Conservation (phyloP, 192 early-diverging fungal species). For the Coemansia sp. region DNA sequence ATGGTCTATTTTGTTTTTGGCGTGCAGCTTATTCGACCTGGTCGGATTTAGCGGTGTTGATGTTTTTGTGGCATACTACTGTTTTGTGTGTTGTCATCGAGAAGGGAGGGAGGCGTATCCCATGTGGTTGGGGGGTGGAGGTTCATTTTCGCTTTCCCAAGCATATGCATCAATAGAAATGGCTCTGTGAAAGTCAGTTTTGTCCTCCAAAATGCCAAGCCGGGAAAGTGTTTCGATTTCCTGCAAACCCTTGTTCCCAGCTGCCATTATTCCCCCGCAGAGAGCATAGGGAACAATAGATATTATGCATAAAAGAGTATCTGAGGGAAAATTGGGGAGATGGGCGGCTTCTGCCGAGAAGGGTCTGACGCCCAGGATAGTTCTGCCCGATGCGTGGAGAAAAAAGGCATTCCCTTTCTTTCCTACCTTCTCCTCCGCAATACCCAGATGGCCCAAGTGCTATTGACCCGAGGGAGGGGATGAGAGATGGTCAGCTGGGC, state of each 20-base stretch:
- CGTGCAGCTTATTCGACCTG: neutral
- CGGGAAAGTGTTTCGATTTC: conserved; percentile 5
- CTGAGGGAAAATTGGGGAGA: neutral
- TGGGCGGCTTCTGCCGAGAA: conserved; percentile 1
- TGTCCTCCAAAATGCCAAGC: neutral
- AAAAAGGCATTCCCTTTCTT: neutral
- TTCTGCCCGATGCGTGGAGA: conserved; percentile 5
- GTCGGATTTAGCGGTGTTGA: neutral
- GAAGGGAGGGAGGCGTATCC: conserved; percentile 10
- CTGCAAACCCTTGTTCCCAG: neutral
- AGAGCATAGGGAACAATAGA: neutral
- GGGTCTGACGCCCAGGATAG: conserved; percentile 1
- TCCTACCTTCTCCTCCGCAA: neutral
- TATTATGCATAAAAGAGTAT: neutral
- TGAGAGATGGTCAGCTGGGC: neutral
- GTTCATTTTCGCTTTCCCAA: neutral
- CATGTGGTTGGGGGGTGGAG: neutral
- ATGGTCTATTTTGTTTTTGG: conserved; percentile 1
- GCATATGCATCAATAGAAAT: neutral
- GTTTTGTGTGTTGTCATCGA: conserved; percentile 3
- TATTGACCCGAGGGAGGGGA: neutral
- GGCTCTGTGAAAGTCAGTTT: neutral
- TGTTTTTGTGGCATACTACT: conserved; percentile 5
- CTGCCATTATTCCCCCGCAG: neutral
- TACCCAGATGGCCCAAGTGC: neutral